phyloP scores from a whole-genome alignment of 1,284 basidiomycete species.

The Ceratobasidium theobromae region DNA sequence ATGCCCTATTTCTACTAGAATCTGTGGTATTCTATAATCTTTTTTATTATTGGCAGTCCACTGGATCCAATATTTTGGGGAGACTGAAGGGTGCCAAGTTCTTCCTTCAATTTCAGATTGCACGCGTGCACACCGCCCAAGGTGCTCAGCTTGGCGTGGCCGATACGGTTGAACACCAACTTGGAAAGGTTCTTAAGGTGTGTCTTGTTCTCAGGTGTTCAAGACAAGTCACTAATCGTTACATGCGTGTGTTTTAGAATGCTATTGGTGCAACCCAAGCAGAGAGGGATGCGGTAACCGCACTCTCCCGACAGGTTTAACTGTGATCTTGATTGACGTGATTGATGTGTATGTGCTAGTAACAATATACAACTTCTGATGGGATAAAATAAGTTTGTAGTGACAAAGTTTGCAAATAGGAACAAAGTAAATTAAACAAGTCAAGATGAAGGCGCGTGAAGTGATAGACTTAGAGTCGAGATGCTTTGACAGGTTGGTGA shows the following conservation, averaged over 20 bases:
- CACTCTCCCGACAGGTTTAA: conserved; percentile 28
- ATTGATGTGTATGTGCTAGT: conserved; percentile 19
- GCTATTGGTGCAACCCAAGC: conserved; percentile 31
- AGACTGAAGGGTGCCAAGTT: conserved; percentile 36
- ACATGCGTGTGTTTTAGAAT: conserved; percentile 23
- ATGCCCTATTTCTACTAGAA: not conserved
- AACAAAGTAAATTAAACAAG: not conserved
- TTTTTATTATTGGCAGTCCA: not conserved
- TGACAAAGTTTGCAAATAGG: not conserved
- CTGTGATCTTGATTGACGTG: not conserved
- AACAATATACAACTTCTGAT: not conserved
- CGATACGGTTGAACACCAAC: conserved; percentile 37
- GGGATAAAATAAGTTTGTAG: not conserved
- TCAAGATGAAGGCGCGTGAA: too few species aligned
- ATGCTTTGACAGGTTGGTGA: too few species aligned
- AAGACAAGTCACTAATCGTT: not conserved
- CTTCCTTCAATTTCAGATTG: conserved; percentile 38
- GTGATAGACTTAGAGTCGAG: too few species aligned
- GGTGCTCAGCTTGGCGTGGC: conserved; percentile 32
- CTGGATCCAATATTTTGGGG: conserved; percentile 18
- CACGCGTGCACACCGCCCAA: conserved; percentile 34
- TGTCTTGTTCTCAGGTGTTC: not conserved
- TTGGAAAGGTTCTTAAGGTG: conserved; percentile 36
- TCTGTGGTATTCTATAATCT: not conserved
- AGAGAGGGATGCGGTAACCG: conserved; percentile 32